These are phyloP conservation scores for Sporothrix luriei DNA, from an alignment of 2,329 filamentous ascomycete genomes.

Conservation along the genomic window DNA sequence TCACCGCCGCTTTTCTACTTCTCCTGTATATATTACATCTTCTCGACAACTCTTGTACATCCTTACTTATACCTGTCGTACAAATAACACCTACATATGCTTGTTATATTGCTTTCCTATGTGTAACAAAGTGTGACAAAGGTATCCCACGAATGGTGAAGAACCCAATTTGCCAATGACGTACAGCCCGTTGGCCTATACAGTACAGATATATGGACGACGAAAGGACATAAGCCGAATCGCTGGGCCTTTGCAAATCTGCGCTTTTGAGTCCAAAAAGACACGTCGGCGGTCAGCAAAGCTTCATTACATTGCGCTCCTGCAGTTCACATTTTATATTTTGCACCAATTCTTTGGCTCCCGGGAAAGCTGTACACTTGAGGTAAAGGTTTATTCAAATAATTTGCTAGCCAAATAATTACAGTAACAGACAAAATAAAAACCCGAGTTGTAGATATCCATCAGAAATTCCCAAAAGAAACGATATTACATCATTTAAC, in stretches of 20 bases:
- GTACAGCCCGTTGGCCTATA: neutral
- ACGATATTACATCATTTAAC: slow-evolving; percentile 28
- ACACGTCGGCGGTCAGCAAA: no score
- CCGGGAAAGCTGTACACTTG: no score
- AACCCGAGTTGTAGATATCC: neutral
- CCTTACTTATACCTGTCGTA: slow-evolving; percentile 11
- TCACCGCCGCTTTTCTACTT: neutral
- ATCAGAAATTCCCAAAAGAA: slow-evolving; percentile 3
- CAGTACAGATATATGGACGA: no score
- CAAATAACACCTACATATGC: slow-evolving; percentile 18
- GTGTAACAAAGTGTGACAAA: neutral
- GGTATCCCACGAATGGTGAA: neutral
- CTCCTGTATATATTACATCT: slow-evolving; percentile 25
- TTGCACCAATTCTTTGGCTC: no score
- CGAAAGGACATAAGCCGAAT: no score
- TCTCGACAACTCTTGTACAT: slow-evolving; percentile 21
- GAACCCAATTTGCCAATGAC: neutral
- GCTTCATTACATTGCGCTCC: no score
- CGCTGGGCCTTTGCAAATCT: no score
- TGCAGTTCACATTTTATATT: no score
- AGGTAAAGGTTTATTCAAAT: no score
- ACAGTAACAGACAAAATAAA: neutral
- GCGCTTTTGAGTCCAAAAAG: no score
- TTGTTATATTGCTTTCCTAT: neutral
- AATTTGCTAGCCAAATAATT: neutral